Conservation (phyloP, 306 rosid genomes). For the Prunus salicina region DNA sequence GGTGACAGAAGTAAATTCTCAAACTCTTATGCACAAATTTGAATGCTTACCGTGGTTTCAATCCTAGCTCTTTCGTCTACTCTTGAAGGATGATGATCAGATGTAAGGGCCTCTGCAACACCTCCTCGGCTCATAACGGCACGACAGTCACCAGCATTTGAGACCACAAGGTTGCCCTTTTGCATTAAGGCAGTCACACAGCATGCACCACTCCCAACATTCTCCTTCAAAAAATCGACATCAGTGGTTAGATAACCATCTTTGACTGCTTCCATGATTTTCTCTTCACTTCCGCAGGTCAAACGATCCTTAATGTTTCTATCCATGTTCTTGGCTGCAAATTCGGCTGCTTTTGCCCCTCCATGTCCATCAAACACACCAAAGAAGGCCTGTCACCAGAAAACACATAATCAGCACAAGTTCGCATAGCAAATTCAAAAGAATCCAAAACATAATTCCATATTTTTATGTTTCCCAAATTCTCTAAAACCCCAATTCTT, state of each 20-base stretch:
- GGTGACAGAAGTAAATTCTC: neutral
- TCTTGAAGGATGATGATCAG: conserved; percentile 42
- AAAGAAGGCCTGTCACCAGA: conserved; percentile 41
- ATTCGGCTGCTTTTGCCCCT: conserved; percentile 48
- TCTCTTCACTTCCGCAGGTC: conserved; percentile 18
- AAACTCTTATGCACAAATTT: neutral
- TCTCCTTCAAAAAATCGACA: conserved; percentile 31
- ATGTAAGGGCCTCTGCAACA: conserved; percentile 47
- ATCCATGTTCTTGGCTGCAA: conserved; percentile 42
- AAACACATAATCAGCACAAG: conserved; percentile 12
- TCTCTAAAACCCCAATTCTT: neutral
- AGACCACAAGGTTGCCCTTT: conserved; percentile 39
- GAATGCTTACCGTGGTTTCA: conserved; percentile 36
- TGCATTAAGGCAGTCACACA: conserved; percentile 44
- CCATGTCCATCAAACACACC: conserved; percentile 65
- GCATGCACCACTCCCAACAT: conserved; percentile 39
- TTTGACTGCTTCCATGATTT: conserved; percentile 38
- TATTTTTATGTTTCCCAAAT: neutral
- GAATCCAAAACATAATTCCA: neutral
- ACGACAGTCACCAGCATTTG: conserved; percentile 56
- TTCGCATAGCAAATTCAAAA: neutral
- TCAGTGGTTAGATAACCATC: conserved; percentile 40
- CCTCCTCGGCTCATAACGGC: conserved; percentile 52
- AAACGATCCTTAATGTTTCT: conserved; percentile 28
- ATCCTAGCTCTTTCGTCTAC: conserved; percentile 40